Evolutionary conservation across 2,329 filamentous ascomycete species (phyloP).

Genomic region (Colletotrichum tabaci): DNA sequence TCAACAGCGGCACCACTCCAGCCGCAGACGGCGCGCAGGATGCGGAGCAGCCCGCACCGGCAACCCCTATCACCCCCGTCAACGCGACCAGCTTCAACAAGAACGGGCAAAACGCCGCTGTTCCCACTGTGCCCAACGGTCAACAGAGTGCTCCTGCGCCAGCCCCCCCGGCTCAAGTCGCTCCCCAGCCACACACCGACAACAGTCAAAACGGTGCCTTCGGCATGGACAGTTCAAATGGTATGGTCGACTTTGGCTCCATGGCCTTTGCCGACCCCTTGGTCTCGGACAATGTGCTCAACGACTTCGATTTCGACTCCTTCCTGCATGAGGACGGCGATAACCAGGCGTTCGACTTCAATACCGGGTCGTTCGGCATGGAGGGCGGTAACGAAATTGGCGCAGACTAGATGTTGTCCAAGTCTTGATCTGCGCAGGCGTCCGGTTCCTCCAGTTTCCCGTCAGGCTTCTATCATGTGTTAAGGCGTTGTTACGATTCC

Average conservation of each 20-base stretch:
- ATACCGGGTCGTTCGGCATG: conserved; percentile 65
- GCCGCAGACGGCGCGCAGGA: conserved; percentile 70
- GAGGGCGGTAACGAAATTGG: conserved; percentile 70
- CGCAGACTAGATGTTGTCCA: conserved; percentile 61
- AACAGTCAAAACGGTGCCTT: conserved; percentile 61
- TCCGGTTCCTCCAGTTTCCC: conserved; percentile 6
- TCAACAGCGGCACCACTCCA: conserved; percentile 69
- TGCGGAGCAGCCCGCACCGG: conserved; percentile 72
- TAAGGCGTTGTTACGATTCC: conserved; percentile 28
- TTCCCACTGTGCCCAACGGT: conserved; percentile 57
- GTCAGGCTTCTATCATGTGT: conserved; percentile 21
- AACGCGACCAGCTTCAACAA: conserved; percentile 66
- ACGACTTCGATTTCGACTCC: conserved; percentile 78
- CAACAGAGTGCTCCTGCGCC: conserved; percentile 61
- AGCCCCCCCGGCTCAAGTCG: conserved; percentile 59
- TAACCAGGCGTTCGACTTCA: conserved; percentile 69
- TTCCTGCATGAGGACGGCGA: conserved; percentile 73
- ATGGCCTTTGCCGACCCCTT: conserved; percentile 72
- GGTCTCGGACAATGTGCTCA: conserved; percentile 70
- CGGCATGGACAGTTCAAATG: conserved; percentile 58
- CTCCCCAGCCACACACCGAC: conserved; percentile 63
- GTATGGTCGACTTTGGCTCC: conserved; percentile 63
- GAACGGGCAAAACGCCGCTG: conserved; percentile 59
- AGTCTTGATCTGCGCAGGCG: background rate
- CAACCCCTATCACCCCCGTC: conserved; percentile 75